Percentiles rank a stretch among this genome's conserved stretches.
phyloP scores from a whole-genome alignment of 176 grass and related monocot species.

The Oryza meridionalis region DNA sequence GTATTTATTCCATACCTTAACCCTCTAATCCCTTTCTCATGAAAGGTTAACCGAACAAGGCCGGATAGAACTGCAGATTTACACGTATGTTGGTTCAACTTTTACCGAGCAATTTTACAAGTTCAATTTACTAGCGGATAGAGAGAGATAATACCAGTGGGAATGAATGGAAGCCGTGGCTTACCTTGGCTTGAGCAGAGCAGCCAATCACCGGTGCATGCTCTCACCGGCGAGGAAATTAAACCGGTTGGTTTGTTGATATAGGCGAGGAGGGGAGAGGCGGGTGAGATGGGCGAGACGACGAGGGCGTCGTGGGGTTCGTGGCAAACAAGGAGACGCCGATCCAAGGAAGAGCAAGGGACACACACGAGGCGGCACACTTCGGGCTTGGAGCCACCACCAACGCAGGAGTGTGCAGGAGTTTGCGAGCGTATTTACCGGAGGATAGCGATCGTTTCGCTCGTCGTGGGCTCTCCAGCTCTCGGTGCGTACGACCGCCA shows the following conservation, averaged over 20 bases:
- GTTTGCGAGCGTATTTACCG: no score
- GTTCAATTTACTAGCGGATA: background rate
- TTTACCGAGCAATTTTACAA: background rate
- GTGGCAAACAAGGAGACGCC: background rate
- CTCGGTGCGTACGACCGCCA: background rate
- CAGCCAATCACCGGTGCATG: background rate
- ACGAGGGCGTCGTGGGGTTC: slow-evolving; percentile 9
- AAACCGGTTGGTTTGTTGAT: background rate
- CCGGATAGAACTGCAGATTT: background rate
- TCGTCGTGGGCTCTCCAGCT: background rate
- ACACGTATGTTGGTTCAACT: background rate
- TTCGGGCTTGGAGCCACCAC: background rate
- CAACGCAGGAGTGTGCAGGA: background rate
- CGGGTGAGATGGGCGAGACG: background rate
- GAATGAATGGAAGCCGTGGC: background rate
- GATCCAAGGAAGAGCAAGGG: background rate
- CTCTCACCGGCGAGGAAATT: background rate
- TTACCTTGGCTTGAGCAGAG: background rate
- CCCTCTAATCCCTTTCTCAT: no score
- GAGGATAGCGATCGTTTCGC: background rate
- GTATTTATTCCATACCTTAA: no score
- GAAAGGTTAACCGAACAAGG: no score
- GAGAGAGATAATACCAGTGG: background rate
- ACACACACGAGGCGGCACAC: background rate
- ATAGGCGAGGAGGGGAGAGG: background rate